A percentile compares a stretch with the other conserved stretches of the same genome.
These are phyloP conservation scores for Podila minutissima DNA, from an alignment of 192 early-diverging fungal genomes.

Conservation along the genomic window DNA sequence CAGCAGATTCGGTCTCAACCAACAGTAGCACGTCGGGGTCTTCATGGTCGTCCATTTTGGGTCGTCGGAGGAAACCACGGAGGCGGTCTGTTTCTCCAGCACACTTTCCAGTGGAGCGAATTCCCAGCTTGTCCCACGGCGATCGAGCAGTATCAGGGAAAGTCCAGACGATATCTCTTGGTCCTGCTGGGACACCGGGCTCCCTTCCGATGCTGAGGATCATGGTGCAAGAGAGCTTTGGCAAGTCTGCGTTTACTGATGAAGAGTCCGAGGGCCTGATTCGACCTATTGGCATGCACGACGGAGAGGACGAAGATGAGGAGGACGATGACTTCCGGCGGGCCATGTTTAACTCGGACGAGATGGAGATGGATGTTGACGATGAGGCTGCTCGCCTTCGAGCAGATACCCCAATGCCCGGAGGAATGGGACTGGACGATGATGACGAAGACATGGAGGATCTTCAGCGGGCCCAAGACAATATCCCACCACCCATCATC, in stretches of 20 bases:
- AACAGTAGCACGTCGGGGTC: constrained; percentile 16
- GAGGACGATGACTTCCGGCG: constrained; percentile 47
- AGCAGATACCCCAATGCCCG: constrained; percentile 48
- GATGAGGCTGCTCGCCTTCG: constrained; percentile 43
- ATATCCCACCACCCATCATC: constrained; percentile 33
- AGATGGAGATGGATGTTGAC: constrained; percentile 49
- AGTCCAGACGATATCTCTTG: constrained; percentile 19
- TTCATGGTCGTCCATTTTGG: constrained; percentile 38
- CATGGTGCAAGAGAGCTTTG: constrained; percentile 32
- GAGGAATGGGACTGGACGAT: constrained; percentile 44
- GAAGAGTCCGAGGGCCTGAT: constrained; percentile 7
- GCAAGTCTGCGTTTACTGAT: not conserved
- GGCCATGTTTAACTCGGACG: constrained; percentile 50
- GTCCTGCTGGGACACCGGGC: not conserved
- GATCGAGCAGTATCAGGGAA: constrained; percentile 24
- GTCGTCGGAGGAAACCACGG: constrained; percentile 38
- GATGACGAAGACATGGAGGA: constrained; percentile 43
- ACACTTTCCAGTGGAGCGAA: constrained; percentile 36
- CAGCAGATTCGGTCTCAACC: constrained; percentile 33
- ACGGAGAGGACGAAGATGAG: constrained; percentile 46
- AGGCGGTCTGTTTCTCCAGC: constrained; percentile 33
- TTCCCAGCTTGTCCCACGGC: constrained; percentile 28
- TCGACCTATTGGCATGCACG: constrained; percentile 39
- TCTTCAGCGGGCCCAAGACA: constrained; percentile 37
- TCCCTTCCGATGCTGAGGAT: constrained; percentile 17